Evolutionary conservation across 2,329 filamentous ascomycete species (phyloP).

Genomic region (Claviceps lovelessii): DNA sequence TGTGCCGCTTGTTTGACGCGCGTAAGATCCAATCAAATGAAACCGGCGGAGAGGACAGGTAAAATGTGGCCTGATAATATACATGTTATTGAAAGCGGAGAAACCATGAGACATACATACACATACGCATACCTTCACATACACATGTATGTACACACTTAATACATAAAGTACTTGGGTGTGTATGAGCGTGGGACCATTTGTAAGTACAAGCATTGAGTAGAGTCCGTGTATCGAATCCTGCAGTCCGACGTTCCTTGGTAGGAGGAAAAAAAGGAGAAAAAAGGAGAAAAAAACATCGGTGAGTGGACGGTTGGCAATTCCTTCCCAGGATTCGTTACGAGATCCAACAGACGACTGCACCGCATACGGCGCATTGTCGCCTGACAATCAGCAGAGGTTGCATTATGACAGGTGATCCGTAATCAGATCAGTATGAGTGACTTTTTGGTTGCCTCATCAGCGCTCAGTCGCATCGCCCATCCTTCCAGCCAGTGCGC

Average conservation of each 20-base stretch:
- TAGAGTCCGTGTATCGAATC: not conserved
- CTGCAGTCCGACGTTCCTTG: not conserved
- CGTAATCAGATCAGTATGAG: not conserved
- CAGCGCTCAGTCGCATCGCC: conserved; percentile 37
- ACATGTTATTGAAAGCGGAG: not conserved
- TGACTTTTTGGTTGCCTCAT: not conserved
- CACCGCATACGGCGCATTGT: not conserved
- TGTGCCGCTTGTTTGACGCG: too few species aligned
- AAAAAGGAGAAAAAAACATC: not conserved
- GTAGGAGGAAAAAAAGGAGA: not conserved
- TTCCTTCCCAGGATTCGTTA: not conserved
- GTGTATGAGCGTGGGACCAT: too few species aligned
- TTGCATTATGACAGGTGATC: not conserved
- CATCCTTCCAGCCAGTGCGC: conserved; percentile 74
- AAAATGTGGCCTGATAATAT: not conserved
- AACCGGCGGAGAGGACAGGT: not conserved
- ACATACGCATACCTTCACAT: not conserved
- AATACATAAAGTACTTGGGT: not conserved
- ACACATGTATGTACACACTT: too few species aligned
- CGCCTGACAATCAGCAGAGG: not conserved
- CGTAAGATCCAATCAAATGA: not conserved
- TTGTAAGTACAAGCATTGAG: not conserved
- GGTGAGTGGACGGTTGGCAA: not conserved
- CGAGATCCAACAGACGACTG: not conserved
- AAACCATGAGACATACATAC: not conserved